A percentile compares a stretch with the other conserved stretches of the same genome.
phyloP scores from a whole-genome alignment of 2,329 filamentous ascomycete genomes.

The Rugonectria rugulosa region DNA sequence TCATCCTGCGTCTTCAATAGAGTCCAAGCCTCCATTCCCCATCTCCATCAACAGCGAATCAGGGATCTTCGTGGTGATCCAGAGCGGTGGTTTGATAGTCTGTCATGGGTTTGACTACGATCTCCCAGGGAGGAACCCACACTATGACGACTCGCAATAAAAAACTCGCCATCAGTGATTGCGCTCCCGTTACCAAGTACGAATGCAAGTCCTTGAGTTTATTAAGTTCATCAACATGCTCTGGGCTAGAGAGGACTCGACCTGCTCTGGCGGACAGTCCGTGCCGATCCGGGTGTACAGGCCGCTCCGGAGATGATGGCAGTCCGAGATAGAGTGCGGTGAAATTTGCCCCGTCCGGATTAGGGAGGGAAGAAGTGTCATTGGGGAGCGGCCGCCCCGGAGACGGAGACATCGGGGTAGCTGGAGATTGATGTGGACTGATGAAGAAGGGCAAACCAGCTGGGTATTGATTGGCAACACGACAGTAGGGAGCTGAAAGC shows the following conservation, averaged over 20 bases:
- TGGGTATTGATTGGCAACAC: not conserved
- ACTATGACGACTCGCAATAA: not conserved
- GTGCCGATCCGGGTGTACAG: conserved; percentile 4
- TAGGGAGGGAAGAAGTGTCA: not conserved
- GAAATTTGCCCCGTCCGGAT: conserved; percentile 1
- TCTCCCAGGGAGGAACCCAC: not conserved
- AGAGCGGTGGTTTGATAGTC: not conserved
- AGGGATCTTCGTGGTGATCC: not conserved
- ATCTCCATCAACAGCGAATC: conserved; percentile 3
- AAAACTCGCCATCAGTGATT: not conserved
- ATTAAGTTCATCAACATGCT: not conserved
- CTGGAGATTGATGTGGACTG: conserved; percentile 14
- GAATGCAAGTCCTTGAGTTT: too few species aligned
- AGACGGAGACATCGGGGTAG: not conserved
- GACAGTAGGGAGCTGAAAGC: not conserved
- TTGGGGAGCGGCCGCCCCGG: conserved; percentile 13
- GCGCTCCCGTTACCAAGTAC: not conserved
- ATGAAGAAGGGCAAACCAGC: not conserved
- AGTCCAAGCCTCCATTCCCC: not conserved
- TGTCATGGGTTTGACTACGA: not conserved
- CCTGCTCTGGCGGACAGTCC: conserved; percentile 1
- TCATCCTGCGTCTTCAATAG: too few species aligned
- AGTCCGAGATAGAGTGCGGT: conserved; percentile 18
- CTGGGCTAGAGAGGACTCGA: not conserved
- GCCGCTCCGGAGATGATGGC: conserved; percentile 13